Conservation (phyloP, 139 green algal genomes). For the Cymbomonas tetramitiformis region DNA sequence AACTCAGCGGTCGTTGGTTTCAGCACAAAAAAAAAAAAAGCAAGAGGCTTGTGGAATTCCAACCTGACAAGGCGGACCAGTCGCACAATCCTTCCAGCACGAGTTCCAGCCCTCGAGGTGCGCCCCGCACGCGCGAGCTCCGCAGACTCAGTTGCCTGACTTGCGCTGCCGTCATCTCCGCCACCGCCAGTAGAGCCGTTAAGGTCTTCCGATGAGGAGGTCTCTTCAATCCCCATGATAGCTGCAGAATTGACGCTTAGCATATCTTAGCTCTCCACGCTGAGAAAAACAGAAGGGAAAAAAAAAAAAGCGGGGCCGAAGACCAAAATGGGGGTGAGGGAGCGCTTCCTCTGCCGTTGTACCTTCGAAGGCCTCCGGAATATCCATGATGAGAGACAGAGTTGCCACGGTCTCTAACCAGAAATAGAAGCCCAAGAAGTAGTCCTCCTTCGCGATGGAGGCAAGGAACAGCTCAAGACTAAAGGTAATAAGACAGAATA, state of each 20-base stretch:
- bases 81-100: conserved; percentile 33
- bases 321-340: no score
- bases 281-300: no score
- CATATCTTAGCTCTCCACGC: no score
- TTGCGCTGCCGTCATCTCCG: conserved; percentile 1
- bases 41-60: no score
- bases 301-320: no score
- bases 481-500: conserved; percentile 35
- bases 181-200: neutral
- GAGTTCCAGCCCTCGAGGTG: conserved; percentile 21
- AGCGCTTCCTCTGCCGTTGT: no score
- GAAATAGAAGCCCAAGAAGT: conserved; percentile 79
- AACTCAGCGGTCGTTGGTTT: no score
- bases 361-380: conserved; percentile 40
- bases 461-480: conserved; percentile 17
- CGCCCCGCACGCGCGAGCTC: conserved; percentile 17
- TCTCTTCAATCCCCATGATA: no score
- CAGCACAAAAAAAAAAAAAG: no score
- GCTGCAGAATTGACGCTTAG: no score
- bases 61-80: conserved; percentile 49
- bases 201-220: no score
- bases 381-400: conserved; percentile 51
- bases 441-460: conserved; percentile 40
- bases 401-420: conserved; percentile 67
- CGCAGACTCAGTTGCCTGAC: neutral